phyloP scores from a whole-genome alignment of 1,139 yeast species.

The Saccharomycopsis hybrid region DNA sequence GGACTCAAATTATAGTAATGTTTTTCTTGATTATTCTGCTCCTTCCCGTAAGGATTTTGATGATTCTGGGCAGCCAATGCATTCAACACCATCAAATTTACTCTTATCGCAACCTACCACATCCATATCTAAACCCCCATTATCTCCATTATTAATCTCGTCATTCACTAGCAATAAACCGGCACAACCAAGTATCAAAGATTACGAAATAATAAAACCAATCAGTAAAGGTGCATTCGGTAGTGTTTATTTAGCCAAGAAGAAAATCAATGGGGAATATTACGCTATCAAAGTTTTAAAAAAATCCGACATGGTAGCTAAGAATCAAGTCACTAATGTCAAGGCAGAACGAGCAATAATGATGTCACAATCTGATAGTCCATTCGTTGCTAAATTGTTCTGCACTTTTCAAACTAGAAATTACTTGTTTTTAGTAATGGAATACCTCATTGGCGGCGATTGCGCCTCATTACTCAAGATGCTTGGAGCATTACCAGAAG shows the following conservation, averaged over 20 bases:
- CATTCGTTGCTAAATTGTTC: conserved; percentile 86
- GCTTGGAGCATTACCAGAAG: conserved; percentile 74
- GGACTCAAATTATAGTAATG: conserved; percentile 24
- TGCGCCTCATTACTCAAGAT: conserved; percentile 79
- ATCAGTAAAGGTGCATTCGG: conserved; percentile 98
- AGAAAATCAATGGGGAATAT: conserved; percentile 85
- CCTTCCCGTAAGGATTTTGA: conserved; percentile 9
- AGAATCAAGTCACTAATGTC: conserved; percentile 92
- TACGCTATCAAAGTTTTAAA: conserved; percentile 93
- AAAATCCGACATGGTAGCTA: conserved; percentile 94
- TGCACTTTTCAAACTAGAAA: conserved; percentile 87
- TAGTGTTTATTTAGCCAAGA: conserved; percentile 79
- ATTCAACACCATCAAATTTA: background rate
- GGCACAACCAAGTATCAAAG: conserved; percentile 64
- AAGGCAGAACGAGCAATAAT: conserved; percentile 92
- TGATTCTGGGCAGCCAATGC: background rate
- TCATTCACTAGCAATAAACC: conserved; percentile 35
- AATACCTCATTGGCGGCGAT: conserved; percentile 93
- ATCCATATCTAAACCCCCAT: conserved; percentile 46
- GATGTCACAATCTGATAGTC: conserved; percentile 95
- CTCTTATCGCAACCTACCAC: background rate
- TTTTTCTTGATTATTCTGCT: conserved; percentile 18
- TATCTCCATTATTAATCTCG: conserved; percentile 74
- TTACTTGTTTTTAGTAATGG: conserved; percentile 90
- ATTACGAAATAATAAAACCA: conserved; percentile 87